Conservation (phyloP, 768 basidiomycete species). For the Serendipita sp. region DNA sequence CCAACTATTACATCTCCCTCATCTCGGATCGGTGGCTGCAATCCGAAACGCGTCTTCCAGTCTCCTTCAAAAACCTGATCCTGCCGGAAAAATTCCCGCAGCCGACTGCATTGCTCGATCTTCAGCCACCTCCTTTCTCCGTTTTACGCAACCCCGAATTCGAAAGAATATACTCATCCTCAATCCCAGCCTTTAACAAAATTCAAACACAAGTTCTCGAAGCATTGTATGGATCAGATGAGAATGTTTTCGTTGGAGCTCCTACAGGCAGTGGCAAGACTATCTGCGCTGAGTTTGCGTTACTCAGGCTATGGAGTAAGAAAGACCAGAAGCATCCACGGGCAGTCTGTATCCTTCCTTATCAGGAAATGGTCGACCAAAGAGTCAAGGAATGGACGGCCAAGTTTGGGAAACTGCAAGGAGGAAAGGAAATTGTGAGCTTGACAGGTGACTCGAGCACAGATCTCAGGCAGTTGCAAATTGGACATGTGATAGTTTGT, state of each 20-base stretch:
- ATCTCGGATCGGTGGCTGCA: slow-evolving; percentile 94
- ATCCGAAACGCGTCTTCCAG: slow-evolving; percentile 82
- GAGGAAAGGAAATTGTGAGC: slow-evolving; percentile 85
- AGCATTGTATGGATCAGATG: slow-evolving; percentile 87
- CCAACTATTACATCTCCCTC: slow-evolving; percentile 93
- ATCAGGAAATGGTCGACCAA: slow-evolving; percentile 92
- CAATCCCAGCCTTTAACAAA: slow-evolving; percentile 86
- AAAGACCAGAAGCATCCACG: slow-evolving; percentile 45
- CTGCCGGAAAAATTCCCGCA: slow-evolving; percentile 93
- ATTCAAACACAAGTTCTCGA: slow-evolving; percentile 99
- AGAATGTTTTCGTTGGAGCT: slow-evolving; percentile 92
- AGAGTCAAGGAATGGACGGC: slow-evolving; percentile 76
- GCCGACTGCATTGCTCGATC: slow-evolving; percentile 82
- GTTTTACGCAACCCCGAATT: slow-evolving; percentile 90
- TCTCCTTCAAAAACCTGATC: slow-evolving; percentile 96
- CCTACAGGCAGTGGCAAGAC: slow-evolving; percentile 97
- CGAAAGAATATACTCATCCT: slow-evolving; percentile 67
- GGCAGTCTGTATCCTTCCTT: slow-evolving; percentile 92
- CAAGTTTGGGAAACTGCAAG: slow-evolving; percentile 71
- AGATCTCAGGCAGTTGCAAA: slow-evolving; percentile 76
- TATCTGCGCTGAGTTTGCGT: slow-evolving; percentile 89
- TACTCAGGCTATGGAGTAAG: slow-evolving; percentile 90
- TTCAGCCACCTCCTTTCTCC: slow-evolving; percentile 76
- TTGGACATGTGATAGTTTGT: slow-evolving; percentile 85
- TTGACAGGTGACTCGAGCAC: slow-evolving; percentile 89